Base-by-base conservation (phyloP, 306 rosid genomes). In the Adenanthera pavonina region DNA sequence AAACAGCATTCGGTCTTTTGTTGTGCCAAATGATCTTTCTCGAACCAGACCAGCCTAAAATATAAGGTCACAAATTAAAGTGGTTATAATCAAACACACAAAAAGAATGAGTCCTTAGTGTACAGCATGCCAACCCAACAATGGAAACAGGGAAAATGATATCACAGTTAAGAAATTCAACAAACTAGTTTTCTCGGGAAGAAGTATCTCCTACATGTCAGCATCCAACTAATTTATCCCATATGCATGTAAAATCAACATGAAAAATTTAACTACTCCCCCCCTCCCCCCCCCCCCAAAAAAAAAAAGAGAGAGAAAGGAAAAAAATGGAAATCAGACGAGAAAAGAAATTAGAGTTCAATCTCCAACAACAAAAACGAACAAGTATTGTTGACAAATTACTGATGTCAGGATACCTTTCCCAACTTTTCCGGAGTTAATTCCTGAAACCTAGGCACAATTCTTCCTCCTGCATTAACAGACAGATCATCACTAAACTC, bases 371-470 rank as follows among this genome's bases (percentile, higher is more conserved):
- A 69, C 40, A 46, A 25, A 70, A 70, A 25, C 17, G 38, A 44
- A 20, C 2, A 70, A 43, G n/a, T 20, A 69, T 66, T 38, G 47
- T 65, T 40, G 48, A 66, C 40, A 69, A 70, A 74, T 36, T 48
- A 69, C 61, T 75, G n/a, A 64, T 54, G 25, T 49, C 67, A 76
- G 3, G 25, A 75, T 89, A 94, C 99, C 97, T 88, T 94, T 80
- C 99, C 99, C 78, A 96, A 83, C 79, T 96, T 93, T 54, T 96
- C 98, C 16, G 98, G 73, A 69, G 97, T 89, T 88, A 96, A 80
- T 83, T 96, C 99, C 83, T 96, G 99, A 87, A 96, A 96, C 87
- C 99, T 89, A 5, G 98, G 99, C 77, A 96, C 99, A 48, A 96
- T 96, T 85, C 99, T 94, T 83, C 99, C 99, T 78, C 99, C 99